Conservation (phyloP, 1,284 basidiomycete genomes). For the Boletus semigastroideus region DNA sequence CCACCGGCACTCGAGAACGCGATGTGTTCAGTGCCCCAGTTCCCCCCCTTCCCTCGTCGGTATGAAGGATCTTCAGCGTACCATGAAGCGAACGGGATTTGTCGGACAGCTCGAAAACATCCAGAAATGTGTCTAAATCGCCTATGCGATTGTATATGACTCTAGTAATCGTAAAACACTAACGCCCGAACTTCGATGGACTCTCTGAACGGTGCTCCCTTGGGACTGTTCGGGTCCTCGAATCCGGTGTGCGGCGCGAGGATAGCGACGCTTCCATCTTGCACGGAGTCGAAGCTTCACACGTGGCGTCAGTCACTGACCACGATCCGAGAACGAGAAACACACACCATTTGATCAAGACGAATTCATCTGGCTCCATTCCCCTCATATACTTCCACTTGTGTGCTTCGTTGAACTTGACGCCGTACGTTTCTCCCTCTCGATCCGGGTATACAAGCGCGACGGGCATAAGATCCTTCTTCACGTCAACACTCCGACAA, state of each 20-base stretch:
- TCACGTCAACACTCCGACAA: constrained; percentile 42
- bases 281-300: constrained; percentile 15
- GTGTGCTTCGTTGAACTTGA: constrained; percentile 23
- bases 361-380: too few relatives aligned
- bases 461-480: constrained; percentile 38
- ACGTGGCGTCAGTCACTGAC: too few relatives aligned
- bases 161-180: constrained; percentile 36
- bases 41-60: too few relatives aligned
- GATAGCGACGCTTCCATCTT: constrained; percentile 39
- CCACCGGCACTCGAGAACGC: too few relatives aligned
- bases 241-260: constrained; percentile 48
- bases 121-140: too few relatives aligned
- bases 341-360: constrained; percentile 44
- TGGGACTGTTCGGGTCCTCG: constrained; percentile 36
- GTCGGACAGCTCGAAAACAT: too few relatives aligned
- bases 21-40: too few relatives aligned
- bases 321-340: too few relatives aligned
- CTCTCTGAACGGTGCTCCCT: constrained; percentile 34
- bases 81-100: too few relatives aligned
- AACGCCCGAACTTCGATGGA: constrained; percentile 41
- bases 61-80: too few relatives aligned
- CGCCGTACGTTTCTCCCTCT: constrained; percentile 20
- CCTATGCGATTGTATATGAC: too few relatives aligned
- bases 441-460: constrained; percentile 26
- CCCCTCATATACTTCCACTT: constrained; percentile 30